A percentile compares a stretch with the other conserved stretches of the same genome.
phyloP scores from a whole-genome alignment of 2,329 filamentous ascomycete species.

The Sporothrix humicola region DNA sequence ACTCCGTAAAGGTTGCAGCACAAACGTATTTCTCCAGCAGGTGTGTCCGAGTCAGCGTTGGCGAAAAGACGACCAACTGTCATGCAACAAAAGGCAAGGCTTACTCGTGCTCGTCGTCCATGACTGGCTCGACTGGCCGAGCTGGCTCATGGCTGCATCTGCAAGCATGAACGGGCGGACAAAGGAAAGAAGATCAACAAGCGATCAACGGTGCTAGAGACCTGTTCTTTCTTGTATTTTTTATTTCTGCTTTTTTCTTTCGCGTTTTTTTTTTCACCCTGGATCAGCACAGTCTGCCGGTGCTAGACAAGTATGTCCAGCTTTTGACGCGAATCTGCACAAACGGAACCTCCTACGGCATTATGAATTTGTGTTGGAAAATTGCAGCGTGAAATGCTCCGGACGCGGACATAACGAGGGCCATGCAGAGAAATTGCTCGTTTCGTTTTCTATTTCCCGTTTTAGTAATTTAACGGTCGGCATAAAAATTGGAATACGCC shows the following conservation, averaged over 20 bases:
- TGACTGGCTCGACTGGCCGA: no score
- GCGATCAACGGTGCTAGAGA: background rate
- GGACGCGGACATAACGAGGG: constrained; percentile 8
- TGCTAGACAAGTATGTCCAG: background rate
- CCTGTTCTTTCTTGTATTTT: constrained; percentile 1
- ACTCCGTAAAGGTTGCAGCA: background rate
- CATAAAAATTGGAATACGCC: background rate
- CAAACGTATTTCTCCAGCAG: background rate
- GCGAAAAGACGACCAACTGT: background rate
- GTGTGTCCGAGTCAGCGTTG: background rate
- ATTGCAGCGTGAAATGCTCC: background rate
- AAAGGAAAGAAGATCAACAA: constrained; percentile 6
- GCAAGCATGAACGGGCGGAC: constrained; percentile 6
- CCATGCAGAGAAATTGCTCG: background rate
- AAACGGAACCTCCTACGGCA: background rate
- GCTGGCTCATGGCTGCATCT: background rate
- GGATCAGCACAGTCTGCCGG: no score
- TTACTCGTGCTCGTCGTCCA: background rate
- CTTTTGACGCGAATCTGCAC: background rate
- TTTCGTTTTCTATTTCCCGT: constrained; percentile 29
- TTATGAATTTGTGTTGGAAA: background rate
- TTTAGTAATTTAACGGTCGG: constrained; percentile 12
- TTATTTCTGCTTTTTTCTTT: background rate
- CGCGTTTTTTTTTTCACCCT: background rate
- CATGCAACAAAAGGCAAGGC: background rate